Base-by-base conservation (phyloP, 768 basidiomycete genomes). In the Clavaria fumosa region DNA sequence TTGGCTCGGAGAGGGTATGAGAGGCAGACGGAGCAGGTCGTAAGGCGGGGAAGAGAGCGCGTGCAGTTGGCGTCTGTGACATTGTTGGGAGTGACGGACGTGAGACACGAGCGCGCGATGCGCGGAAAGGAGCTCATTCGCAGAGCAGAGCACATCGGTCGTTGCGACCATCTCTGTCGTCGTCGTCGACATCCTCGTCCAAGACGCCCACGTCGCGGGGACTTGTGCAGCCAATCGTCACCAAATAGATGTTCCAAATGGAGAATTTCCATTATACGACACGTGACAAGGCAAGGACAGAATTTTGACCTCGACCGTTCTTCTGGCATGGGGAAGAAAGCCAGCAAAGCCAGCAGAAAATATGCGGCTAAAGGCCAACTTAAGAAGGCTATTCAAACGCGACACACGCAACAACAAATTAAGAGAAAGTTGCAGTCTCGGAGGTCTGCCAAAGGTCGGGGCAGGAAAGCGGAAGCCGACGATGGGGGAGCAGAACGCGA, bases 351-450 rank as follows among this genome's bases (percentile, higher is more conserved):
- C 0, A 80, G 81, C 7, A 76, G 78, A 52, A 89, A 91, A 60
- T 91, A 91, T 47, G 82, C 78, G 6, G 65, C 83, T 3, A 86
- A 82, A 41, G 91, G 91, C 1, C 77, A 81, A 51, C 72, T 97
- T 37, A 85, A 86, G 51, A 80, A 84, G 46, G 72, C 75, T 14
- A 95, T 97, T 35, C 69, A 85, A 48, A 69, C 76, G 4, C 67
- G 91, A n/a, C 71, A 77, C 41, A 83, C 86, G 48, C 72, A 78
- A 48, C 78, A 88, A 50, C 70, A 84, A 50, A 61, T 72, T 43
- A 70, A 72, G 49, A 81, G 78, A 57, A 77, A 78, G 54, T 64
- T 72, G 20, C 69, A 82, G 50, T 63, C 66, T 28, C 68, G 79
- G 45, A 70, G 66, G 46, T 63, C 63, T 39, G 47, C 53, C 46